Percentiles rank a stretch among this genome's conserved stretches.
Evolutionary conservation across 2,329 filamentous ascomycete species (phyloP).

Genomic region (Berkeleyomyces basicola): DNA sequence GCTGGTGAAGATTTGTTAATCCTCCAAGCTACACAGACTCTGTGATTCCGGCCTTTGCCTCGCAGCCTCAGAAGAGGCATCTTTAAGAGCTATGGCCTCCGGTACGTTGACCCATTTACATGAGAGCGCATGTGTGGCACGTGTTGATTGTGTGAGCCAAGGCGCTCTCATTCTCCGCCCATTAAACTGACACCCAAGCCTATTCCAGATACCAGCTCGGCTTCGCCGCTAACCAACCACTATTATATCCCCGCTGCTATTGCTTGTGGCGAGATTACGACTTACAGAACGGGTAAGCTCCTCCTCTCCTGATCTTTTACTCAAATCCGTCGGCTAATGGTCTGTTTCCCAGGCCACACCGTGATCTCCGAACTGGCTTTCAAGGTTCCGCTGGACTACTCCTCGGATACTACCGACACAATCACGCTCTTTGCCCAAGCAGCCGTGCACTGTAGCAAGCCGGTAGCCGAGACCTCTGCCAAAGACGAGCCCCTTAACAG

Average conservation of each 20-base stretch:
- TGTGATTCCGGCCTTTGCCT: too few species aligned
- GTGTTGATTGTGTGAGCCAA: not conserved
- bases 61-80: not conserved
- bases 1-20: too few species aligned
- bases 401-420: constrained; percentile 34
- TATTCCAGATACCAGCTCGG: not conserved
- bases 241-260: constrained; percentile 6
- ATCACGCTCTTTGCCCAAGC: constrained; percentile 66
- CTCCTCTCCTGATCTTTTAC: not conserved
- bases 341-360: constrained; percentile 42
- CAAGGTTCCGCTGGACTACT: constrained; percentile 67
- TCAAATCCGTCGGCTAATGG: not conserved
- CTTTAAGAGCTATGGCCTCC: not conserved
- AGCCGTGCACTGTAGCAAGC: constrained; percentile 47
- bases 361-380: constrained; percentile 72
- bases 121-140: not conserved
- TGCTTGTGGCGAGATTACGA: constrained; percentile 1
- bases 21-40: too few species aligned
- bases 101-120: not conserved
- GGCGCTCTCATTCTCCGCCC: not conserved
- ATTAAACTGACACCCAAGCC: not conserved
- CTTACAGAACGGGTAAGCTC: constrained; percentile 8
- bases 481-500: constrained; percentile 22
- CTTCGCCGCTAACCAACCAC: not conserved
- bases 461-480: constrained; percentile 32